Conservation (phyloP, 306 rosid species). For the Phaseolus lunatus region DNA sequence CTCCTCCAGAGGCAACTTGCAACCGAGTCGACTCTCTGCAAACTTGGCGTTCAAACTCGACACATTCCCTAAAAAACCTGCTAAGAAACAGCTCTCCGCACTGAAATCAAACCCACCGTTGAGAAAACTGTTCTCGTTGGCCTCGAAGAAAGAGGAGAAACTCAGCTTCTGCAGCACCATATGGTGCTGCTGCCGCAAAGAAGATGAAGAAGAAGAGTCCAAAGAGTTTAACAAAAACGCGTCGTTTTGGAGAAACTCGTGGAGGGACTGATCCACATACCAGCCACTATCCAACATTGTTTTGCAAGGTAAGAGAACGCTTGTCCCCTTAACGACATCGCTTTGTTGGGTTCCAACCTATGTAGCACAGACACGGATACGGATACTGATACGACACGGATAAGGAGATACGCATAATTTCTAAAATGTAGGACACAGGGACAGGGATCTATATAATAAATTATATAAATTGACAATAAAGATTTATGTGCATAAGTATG, state of each 20-base stretch:
- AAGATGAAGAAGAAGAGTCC: slow-evolving; percentile 70
- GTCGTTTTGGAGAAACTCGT: slow-evolving; percentile 10
- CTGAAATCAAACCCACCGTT: background rate
- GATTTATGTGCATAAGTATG: no score
- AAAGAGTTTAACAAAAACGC: slow-evolving; percentile 49
- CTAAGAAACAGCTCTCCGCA: slow-evolving; percentile 29
- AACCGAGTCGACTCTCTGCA: background rate
- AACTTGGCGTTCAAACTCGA: slow-evolving; percentile 52
- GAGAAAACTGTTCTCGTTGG: background rate
- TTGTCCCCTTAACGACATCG: slow-evolving; percentile 37
- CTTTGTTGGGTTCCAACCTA: slow-evolving; percentile 24
- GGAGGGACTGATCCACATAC: slow-evolving; percentile 41
- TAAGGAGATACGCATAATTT: no score
- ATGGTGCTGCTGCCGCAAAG: slow-evolving; percentile 23
- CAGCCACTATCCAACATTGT: slow-evolving; percentile 76
- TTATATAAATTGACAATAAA: no score
- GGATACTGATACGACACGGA: no score
- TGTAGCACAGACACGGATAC: no score
- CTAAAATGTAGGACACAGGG: no score
- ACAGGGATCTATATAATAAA: no score
- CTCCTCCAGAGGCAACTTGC: slow-evolving; percentile 2
- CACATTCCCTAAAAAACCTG: slow-evolving; percentile 41
- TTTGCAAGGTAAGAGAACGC: slow-evolving; percentile 49
- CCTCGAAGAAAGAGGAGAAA: background rate
- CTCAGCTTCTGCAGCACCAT: slow-evolving; percentile 54